Conservation (phyloP, 208 protist species). For the Leishmania martiniquensis region DNA sequence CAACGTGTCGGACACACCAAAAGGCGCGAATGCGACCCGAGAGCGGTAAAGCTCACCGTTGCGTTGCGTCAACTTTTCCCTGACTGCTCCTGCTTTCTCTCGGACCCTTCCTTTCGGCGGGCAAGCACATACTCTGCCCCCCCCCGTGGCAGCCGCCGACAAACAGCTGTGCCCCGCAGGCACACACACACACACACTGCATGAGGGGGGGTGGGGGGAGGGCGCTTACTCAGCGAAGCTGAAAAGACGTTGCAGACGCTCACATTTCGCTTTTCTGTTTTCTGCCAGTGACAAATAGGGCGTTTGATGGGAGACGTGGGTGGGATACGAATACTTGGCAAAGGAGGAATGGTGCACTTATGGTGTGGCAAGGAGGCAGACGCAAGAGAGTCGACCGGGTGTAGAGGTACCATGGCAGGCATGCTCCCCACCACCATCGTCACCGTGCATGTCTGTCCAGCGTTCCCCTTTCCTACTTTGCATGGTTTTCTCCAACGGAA, state of each 20-base stretch:
- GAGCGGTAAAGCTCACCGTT: background rate
- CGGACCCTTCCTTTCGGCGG: background rate
- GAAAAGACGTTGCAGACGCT: background rate
- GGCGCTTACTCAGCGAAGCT: background rate
- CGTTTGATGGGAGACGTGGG: background rate
- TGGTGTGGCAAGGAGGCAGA: background rate
- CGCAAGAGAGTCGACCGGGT: background rate
- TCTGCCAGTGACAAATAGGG: background rate
- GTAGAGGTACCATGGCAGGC: background rate
- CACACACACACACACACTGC: background rate
- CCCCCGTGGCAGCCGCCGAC: background rate
- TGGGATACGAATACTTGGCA: background rate
- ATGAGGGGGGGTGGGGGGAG: background rate
- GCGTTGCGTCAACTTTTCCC: background rate
- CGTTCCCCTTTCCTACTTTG: no score
- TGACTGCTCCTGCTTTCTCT: constrained; percentile 1
- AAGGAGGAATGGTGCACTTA: background rate
- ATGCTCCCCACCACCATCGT: no score
- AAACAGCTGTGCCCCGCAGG: background rate
- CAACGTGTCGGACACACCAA: constrained; percentile 21
- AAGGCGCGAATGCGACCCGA: constrained; percentile 9
- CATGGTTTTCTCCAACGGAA: no score
- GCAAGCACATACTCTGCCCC: no score
- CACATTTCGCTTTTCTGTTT: background rate
- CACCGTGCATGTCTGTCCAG: no score